A percentile compares a stretch with the other conserved stretches of the same genome.
These are phyloP conservation scores for Asterochloris sp. DNA, from an alignment of 139 green algal genomes.

Conservation along the genomic window DNA sequence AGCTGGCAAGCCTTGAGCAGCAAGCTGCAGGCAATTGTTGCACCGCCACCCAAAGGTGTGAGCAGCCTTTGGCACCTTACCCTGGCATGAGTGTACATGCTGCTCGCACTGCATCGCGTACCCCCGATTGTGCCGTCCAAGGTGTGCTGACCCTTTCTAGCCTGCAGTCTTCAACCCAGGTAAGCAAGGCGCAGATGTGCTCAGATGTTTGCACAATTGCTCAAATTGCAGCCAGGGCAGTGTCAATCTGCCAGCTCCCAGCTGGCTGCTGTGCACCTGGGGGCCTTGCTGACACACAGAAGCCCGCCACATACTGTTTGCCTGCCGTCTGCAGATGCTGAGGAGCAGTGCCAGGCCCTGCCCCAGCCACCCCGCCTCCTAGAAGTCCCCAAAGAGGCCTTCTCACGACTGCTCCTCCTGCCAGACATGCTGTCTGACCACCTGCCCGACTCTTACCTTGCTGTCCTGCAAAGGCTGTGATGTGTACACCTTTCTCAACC, in stretches of 20 bases:
- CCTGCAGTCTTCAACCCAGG: too few species aligned
- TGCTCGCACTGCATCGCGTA: too few species aligned
- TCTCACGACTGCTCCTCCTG: conserved; percentile 40
- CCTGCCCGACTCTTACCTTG: conserved; percentile 41
- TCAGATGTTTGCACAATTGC: too few species aligned
- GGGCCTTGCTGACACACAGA: neutral
- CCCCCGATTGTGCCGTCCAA: too few species aligned
- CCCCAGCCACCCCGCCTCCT: conserved; percentile 15
- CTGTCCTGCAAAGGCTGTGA: conserved; percentile 43
- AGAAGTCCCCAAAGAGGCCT: conserved; percentile 29
- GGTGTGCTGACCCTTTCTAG: too few species aligned
- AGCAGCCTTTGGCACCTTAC: too few species aligned
- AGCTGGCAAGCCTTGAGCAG: too few species aligned
- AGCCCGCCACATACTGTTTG: neutral
- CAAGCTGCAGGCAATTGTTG: too few species aligned
- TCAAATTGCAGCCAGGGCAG: neutral
- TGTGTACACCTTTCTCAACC: too few species aligned
- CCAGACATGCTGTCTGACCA: conserved; percentile 43
- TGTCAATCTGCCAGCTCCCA: neutral
- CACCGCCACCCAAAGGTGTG: too few species aligned
- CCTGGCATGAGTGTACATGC: too few species aligned
- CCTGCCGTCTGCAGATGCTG: neutral
- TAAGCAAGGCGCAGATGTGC: too few species aligned
- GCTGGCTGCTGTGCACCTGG: neutral
- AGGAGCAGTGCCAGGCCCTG: neutral